Evolutionary conservation across 139 green algal genomes (phyloP), one percentile per base, ranked within the genome.

Genomic region (Bryopsis sp.): DNA sequence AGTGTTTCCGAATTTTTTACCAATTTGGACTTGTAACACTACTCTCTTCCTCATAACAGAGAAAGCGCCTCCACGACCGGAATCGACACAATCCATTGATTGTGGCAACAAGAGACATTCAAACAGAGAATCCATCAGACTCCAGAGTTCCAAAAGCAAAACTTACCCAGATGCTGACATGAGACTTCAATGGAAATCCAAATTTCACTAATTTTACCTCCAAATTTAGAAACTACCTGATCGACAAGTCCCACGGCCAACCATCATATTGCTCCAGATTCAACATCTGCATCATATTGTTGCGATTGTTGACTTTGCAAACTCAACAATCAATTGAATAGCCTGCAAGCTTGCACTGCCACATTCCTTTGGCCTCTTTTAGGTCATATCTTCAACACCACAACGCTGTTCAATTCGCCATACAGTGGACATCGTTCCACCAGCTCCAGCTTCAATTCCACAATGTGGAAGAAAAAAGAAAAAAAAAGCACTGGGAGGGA

Each of bases 281-380:
- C n/a, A n/a, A n/a, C n/a, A n/a, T n/a, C n/a, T n/a, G n/a, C n/a
- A n/a, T n/a, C n/a, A n/a, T n/a, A n/a, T n/a, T n/a, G n/a, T n/a
- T n/a, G n/a, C n/a, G n/a, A n/a, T n/a, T n/a, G 7, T 1, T 15
- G 19, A 11, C 24, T 29, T 47, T 63, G 33, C 26, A 61, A 39
- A 68, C 8, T 11, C n/a, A 28, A 28, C 28, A 29, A 11, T 24
- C 58, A 8, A 64, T n/a, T 11, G 7, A n/a, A 63, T 6, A 47
- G 84, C 81, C 80, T 78, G 64, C 91, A 88, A 6, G 84, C 58
- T 1, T 96, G 71, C 48, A 96, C 46, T 8, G 97, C 67, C 19
- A 86, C 86, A 65, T 95, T 89, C 1, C 84, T 46, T 54, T 89
- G 77, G 1, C 64, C 67, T 19, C 35, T 69, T 39, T 66, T 72